Percentiles rank a stretch among this genome's conserved stretches.
phyloP scores from a whole-genome alignment of 2,329 filamentous ascomycete genomes.

The Diaporthe helianthi region DNA sequence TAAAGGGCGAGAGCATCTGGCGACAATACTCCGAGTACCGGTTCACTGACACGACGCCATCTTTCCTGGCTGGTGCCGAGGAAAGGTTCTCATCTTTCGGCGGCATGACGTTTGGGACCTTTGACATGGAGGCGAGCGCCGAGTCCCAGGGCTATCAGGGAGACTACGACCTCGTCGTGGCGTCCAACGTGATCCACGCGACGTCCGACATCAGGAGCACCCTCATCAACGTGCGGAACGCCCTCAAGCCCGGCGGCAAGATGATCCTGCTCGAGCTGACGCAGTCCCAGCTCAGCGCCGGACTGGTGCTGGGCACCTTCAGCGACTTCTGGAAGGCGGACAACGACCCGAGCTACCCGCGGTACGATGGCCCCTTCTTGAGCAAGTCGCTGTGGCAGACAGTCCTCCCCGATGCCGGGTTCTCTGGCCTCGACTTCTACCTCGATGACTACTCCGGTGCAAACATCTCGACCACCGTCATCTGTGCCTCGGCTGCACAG shows the following conservation, averaged over 20 bases:
- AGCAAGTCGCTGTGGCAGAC: conserved; percentile 11
- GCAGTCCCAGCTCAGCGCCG: background rate
- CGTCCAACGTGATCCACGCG: conserved; percentile 42
- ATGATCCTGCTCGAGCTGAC: conserved; percentile 39
- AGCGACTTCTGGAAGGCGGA: conserved; percentile 46
- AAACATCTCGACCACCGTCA: background rate
- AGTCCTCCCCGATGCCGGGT: conserved; percentile 16
- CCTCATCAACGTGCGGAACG: conserved; percentile 38
- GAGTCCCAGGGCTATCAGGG: conserved; percentile 42
- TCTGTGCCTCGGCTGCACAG: background rate
- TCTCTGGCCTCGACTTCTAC: conserved; percentile 19
- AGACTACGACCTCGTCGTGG: conserved; percentile 44
- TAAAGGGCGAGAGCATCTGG: background rate
- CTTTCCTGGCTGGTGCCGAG: conserved; percentile 37
- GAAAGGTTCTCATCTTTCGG: conserved; percentile 40
- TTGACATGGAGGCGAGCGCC: conserved; percentile 42
- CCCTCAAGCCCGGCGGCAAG: conserved; percentile 47
- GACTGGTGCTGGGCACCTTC: background rate
- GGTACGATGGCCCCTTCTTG: background rate
- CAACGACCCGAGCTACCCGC: conserved; percentile 21
- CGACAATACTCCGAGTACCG: conserved; percentile 34
- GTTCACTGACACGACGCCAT: conserved; percentile 29
- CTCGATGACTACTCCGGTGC: conserved; percentile 21
- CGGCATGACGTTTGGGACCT: conserved; percentile 40
- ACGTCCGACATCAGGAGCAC: conserved; percentile 38